Conservation (phyloP, 345 rosid species). For the Gossypium arboreum region DNA sequence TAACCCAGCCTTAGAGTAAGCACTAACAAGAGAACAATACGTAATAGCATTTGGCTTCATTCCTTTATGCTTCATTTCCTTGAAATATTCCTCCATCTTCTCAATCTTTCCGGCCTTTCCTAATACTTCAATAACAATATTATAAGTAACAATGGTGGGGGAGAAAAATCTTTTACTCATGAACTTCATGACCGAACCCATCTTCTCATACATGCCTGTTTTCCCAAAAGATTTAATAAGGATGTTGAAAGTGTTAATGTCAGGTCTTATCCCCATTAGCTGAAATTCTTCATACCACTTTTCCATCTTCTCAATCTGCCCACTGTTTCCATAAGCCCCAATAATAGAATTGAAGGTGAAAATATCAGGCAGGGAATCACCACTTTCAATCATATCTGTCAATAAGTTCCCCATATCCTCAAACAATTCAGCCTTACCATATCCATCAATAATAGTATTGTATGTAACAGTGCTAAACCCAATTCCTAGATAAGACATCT, state of each 20-base stretch:
- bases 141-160: constrained; percentile 52
- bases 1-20: constrained; percentile 57
- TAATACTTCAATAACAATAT: constrained; percentile 59
- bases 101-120: constrained; percentile 58
- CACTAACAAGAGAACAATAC: constrained; percentile 68
- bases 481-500: constrained; percentile 73
- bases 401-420: constrained; percentile 62
- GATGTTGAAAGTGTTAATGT: constrained; percentile 63
- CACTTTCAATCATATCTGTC: constrained; percentile 63
- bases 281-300: constrained; percentile 70
- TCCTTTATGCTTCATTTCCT: constrained; percentile 71
- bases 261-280: constrained; percentile 73
- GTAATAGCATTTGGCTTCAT: constrained; percentile 77
- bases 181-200: constrained; percentile 56
- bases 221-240: constrained; percentile 66
- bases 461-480: constrained; percentile 54
- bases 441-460: constrained; percentile 71
- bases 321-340: constrained; percentile 60
- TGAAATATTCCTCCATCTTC: constrained; percentile 63
- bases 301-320: constrained; percentile 62
- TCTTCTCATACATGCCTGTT: constrained; percentile 54
- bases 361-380: constrained; percentile 56
- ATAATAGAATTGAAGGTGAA: constrained; percentile 68
- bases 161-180: constrained; percentile 66
- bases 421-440: constrained; percentile 71